Conservation (phyloP, 208 protist genomes). For the Leishmania guyanensis region DNA sequence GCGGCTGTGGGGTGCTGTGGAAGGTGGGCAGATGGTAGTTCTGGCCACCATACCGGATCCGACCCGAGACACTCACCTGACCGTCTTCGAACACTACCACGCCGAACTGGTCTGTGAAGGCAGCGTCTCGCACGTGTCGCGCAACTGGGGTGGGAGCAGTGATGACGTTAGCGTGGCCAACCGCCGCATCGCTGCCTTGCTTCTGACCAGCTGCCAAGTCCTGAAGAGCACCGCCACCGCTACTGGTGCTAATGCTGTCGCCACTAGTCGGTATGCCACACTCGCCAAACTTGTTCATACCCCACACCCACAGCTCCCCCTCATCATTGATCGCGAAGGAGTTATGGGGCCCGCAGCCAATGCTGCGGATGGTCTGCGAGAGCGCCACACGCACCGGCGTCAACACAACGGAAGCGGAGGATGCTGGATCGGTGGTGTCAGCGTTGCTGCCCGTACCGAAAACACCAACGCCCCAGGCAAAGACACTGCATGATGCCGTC, state of each 20-base stretch:
- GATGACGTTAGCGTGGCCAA: constrained; percentile 8
- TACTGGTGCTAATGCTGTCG: not conserved
- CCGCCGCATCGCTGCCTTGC: not conserved
- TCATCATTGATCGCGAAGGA: constrained; percentile 67
- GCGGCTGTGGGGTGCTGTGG: constrained; percentile 38
- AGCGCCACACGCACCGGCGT: constrained; percentile 55
- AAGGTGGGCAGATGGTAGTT: constrained; percentile 37
- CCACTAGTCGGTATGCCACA: constrained; percentile 38
- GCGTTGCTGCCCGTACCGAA: constrained; percentile 41
- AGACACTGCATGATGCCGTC: constrained; percentile 49
- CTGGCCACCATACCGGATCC: constrained; percentile 30
- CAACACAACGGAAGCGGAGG: constrained; percentile 9
- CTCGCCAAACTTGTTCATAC: constrained; percentile 52
- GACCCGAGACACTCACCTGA: constrained; percentile 44
- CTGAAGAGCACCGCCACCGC: not conserved
- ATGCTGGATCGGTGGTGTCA: not conserved
- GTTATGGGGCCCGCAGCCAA: constrained; percentile 71
- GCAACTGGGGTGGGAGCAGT: constrained; percentile 44
- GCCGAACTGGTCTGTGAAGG: constrained; percentile 48
- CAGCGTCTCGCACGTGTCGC: constrained; percentile 57
- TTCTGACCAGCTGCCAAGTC: not conserved
- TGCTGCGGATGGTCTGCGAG: constrained; percentile 44
- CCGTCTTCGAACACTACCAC: constrained; percentile 57
- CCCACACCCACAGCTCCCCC: constrained; percentile 80
- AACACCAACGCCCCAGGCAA: constrained; percentile 64